A percentile compares a stretch with the other conserved stretches of the same genome.
Conservation (phyloP, 257 asterid genomes). For the Plantago ovata region DNA sequence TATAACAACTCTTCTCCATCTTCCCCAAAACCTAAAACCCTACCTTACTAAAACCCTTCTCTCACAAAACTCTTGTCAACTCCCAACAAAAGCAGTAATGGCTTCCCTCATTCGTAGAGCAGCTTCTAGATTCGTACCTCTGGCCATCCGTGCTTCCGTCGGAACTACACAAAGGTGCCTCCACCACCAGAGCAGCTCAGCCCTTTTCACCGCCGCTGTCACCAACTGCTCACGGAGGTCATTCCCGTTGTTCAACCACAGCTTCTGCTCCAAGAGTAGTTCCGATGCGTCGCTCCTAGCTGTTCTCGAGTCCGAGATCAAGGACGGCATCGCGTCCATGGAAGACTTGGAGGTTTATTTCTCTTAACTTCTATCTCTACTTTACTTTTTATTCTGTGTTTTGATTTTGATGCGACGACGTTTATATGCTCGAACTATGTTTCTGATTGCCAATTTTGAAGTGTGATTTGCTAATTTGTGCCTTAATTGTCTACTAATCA, state of each 20-base stretch:
- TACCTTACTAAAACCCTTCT: constrained; percentile 35
- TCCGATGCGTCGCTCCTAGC: constrained; percentile 55
- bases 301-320: constrained; percentile 53
- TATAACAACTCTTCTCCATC: background rate
- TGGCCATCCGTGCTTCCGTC: constrained; percentile 24
- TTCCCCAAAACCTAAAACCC: constrained; percentile 27
- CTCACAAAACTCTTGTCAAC: background rate
- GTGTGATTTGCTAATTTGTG: no score
- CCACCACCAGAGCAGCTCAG: constrained; percentile 34
- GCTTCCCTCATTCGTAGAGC: constrained; percentile 30
- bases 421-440: no score
- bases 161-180: constrained; percentile 30
- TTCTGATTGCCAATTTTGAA: no score
- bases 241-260: constrained; percentile 39
- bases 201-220: constrained; percentile 34
- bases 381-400: background rate
- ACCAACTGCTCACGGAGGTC: constrained; percentile 25
- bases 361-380: background rate
- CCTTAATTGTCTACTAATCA: no score
- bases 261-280: constrained; percentile 32
- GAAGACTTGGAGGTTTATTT: constrained; percentile 27
- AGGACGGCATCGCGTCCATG: constrained; percentile 43
- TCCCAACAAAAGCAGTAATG: no score
- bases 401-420: background rate
- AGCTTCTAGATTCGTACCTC: constrained; percentile 34